Conservation (phyloP, 2,329 filamentous ascomycete genomes). For the Annulohypoxylon truncatum region DNA sequence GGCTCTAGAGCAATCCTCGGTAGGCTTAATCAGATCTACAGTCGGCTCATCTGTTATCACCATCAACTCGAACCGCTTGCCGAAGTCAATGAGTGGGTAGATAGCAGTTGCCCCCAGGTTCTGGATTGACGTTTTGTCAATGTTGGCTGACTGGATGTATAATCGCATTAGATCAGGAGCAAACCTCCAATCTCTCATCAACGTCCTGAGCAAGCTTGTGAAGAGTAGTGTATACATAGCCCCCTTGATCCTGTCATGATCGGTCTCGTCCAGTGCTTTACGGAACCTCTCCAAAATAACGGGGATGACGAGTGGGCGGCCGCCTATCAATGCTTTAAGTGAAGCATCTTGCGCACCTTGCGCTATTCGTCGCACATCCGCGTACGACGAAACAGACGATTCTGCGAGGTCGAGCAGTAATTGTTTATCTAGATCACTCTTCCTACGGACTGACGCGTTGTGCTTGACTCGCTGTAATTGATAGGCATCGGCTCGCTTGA, state of each 20-base stretch:
- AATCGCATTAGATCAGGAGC: constrained; percentile 88
- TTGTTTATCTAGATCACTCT: constrained; percentile 88
- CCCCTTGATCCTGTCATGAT: constrained; percentile 94
- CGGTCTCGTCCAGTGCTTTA: constrained; percentile 79
- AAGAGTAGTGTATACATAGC: constrained; percentile 91
- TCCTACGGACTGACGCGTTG: constrained; percentile 87
- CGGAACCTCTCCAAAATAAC: constrained; percentile 83
- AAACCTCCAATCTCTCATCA: constrained; percentile 93
- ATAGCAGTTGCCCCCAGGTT: constrained; percentile 84
- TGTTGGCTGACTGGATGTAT: constrained; percentile 88
- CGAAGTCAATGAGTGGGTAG: constrained; percentile 91
- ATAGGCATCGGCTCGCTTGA: constrained; percentile 93
- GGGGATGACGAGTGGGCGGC: constrained; percentile 88
- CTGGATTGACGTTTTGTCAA: constrained; percentile 95
- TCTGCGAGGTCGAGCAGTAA: constrained; percentile 88
- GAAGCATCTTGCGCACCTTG: constrained; percentile 94
- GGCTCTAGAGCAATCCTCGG: constrained; percentile 68
- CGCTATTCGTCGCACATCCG: constrained; percentile 93
- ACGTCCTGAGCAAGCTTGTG: constrained; percentile 87
- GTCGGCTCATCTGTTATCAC: constrained; percentile 80
- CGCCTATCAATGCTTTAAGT: constrained; percentile 88
- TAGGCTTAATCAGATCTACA: constrained; percentile 77
- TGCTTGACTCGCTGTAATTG: constrained; percentile 94
- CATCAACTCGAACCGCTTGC: constrained; percentile 86
- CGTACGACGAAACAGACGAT: constrained; percentile 90